Conservation (phyloP, 257 asterid genomes). For the Marsdenia floribunda region DNA sequence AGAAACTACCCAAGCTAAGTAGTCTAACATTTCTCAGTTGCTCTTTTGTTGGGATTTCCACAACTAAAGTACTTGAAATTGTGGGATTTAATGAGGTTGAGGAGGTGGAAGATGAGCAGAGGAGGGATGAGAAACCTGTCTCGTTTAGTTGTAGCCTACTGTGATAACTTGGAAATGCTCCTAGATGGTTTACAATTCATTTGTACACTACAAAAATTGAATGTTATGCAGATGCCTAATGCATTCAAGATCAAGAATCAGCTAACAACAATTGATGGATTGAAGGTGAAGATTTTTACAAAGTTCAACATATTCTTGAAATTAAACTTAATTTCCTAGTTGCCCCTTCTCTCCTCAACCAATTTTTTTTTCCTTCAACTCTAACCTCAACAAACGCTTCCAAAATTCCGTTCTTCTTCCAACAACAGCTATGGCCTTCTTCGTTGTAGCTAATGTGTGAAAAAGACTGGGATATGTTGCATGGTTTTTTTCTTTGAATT, state of each 20-base stretch:
- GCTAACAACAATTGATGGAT: conserved; percentile 18
- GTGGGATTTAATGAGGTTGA: conserved; percentile 28
- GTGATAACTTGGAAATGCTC: conserved; percentile 29
- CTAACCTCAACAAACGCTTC: too few species aligned
- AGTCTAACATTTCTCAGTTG: conserved; percentile 26
- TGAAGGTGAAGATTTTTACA: conserved; percentile 32
- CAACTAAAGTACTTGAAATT: conserved; percentile 27
- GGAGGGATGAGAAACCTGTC: conserved; percentile 39
- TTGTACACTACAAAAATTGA: conserved; percentile 32
- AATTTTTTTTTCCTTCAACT: too few species aligned
- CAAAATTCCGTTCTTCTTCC: too few species aligned
- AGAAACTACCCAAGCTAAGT: conserved; percentile 35
- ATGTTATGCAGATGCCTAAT: conserved; percentile 28
- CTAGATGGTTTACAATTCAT: conserved; percentile 31
- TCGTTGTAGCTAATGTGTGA: too few species aligned
- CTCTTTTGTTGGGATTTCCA: conserved; percentile 41
- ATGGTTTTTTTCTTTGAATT: too few species aligned
- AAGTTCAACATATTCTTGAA: conserved; percentile 30
- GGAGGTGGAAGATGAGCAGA: conserved; percentile 24
- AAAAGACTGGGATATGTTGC: too few species aligned
- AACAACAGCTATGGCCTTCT: too few species aligned
- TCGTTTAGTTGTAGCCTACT: conserved; percentile 24
- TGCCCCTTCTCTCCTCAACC: too few species aligned
- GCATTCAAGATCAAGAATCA: conserved; percentile 30
- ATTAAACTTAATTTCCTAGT: conserved; percentile 35